These are phyloP conservation scores for Austroboletus sp. DNA, from an alignment of 1,284 basidiomycete species.

Conservation along the genomic window DNA sequence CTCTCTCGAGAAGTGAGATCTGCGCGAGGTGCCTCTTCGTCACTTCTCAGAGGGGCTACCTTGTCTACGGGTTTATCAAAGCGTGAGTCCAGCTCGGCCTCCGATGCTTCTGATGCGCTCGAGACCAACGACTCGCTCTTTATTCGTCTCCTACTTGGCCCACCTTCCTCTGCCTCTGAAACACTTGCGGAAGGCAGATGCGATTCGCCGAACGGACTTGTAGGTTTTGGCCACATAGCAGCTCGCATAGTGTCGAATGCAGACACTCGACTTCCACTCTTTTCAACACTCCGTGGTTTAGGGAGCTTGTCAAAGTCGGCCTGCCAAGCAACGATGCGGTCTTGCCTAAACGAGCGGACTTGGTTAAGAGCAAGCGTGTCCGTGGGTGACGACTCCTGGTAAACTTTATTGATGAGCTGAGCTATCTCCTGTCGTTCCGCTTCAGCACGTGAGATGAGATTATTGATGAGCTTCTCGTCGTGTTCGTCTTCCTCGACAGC, in stretches of 20 bases:
- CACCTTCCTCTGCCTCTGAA: constrained; percentile 72
- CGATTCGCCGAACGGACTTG: constrained; percentile 46
- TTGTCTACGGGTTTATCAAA: constrained; percentile 25
- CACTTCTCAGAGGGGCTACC: constrained; percentile 16
- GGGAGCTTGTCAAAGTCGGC: constrained; percentile 74
- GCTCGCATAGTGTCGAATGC: constrained; percentile 62
- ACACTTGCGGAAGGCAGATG: constrained; percentile 59
- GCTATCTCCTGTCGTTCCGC: constrained; percentile 71
- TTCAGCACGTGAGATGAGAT: constrained; percentile 67
- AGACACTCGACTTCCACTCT: constrained; percentile 48
- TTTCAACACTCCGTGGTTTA: constrained; percentile 51
- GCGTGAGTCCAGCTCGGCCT: constrained; percentile 37
- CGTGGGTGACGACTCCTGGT: constrained; percentile 71
- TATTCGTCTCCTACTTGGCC: constrained; percentile 37
- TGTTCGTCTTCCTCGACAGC: constrained; percentile 66
- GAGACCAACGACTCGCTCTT: constrained; percentile 54
- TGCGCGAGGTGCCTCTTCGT: constrained; percentile 15
- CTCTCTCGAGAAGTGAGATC: constrained; percentile 12
- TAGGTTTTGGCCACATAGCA: constrained; percentile 54
- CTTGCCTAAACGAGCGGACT: constrained; percentile 82
- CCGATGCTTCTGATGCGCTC: constrained; percentile 56
- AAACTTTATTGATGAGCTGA: constrained; percentile 70
- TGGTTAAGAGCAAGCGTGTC: constrained; percentile 87
- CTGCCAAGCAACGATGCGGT: constrained; percentile 96
- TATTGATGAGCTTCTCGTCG: constrained; percentile 57